These are phyloP conservation scores for Handroanthus guayacan DNA, from an alignment of 257 asterid species.

Conservation along the genomic window DNA sequence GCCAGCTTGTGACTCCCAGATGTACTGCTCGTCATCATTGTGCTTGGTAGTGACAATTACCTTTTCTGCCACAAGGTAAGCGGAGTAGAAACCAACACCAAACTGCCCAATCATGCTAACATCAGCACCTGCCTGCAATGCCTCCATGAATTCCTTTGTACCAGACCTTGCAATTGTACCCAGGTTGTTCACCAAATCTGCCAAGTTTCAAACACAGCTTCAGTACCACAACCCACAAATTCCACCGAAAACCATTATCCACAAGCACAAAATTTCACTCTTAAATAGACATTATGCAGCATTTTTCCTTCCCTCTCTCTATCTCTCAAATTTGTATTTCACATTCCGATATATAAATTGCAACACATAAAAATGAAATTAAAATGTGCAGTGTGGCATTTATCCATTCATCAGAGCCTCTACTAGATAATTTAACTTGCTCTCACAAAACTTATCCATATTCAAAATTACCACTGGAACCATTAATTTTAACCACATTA, in stretches of 20 bases:
- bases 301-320: neutral
- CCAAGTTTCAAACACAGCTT: neutral
- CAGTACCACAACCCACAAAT: neutral
- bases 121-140: slow-evolving; percentile 58
- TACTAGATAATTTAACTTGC: neutral
- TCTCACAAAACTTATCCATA: too few relatives aligned
- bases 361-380: neutral
- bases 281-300: neutral
- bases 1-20: slow-evolving; percentile 62
- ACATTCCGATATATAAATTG: neutral
- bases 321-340: neutral
- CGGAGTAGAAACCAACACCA: slow-evolving; percentile 57
- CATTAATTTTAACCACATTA: neutral
- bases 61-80: slow-evolving; percentile 51
- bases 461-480: neutral
- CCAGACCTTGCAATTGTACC: slow-evolving; percentile 61
- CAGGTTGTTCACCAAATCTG: slow-evolving; percentile 59
- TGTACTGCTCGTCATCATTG: slow-evolving; percentile 58
- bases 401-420: too few relatives aligned
- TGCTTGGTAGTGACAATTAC: slow-evolving; percentile 58
- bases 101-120: slow-evolving; percentile 61
- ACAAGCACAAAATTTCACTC: too few relatives aligned
- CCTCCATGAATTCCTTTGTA: slow-evolving; percentile 61
- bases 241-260: neutral
- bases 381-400: neutral